Conservation (phyloP, 2,329 filamentous ascomycete species). For the Penicillium sp. region DNA sequence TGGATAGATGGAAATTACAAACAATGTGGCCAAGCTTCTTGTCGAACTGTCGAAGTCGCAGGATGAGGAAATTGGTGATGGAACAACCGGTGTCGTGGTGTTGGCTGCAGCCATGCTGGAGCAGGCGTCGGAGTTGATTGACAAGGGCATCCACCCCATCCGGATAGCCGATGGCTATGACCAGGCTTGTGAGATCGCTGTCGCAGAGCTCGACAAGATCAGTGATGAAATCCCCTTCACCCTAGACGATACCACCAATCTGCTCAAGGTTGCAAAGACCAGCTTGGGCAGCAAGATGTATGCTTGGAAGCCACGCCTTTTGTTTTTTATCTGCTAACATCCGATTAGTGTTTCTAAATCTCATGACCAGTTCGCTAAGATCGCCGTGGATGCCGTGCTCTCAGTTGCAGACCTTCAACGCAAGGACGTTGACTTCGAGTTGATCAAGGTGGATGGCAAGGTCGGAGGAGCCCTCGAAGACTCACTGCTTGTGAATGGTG, state of each 20-base stretch:
- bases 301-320: constrained; percentile 6
- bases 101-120: constrained; percentile 90
- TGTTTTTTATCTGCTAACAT: constrained; percentile 1
- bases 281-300: constrained; percentile 93
- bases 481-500: constrained; percentile 89
- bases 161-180: constrained; percentile 98
- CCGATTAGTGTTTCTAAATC: constrained; percentile 72
- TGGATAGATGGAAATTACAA: constrained; percentile 91
- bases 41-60: constrained; percentile 98
- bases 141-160: constrained; percentile 99
- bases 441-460: constrained; percentile 99
- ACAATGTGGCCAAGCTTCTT: constrained; percentile 94
- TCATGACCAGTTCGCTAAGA: constrained; percentile 95
- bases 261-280: constrained; percentile 91
- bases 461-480: constrained; percentile 92
- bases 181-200: constrained; percentile 92
- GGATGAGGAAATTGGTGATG: constrained; percentile 97
- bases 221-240: constrained; percentile 86
- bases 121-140: constrained; percentile 94
- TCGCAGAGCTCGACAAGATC: constrained; percentile 85
- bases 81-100: constrained; percentile 95
- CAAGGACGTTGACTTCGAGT: constrained; percentile 95
- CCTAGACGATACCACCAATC: constrained; percentile 71
- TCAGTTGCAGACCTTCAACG: constrained; percentile 93
- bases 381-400: constrained; percentile 92